phyloP scores from a whole-genome alignment of 371 early-diverging fungal species.

The Rhizopus sp. region DNA sequence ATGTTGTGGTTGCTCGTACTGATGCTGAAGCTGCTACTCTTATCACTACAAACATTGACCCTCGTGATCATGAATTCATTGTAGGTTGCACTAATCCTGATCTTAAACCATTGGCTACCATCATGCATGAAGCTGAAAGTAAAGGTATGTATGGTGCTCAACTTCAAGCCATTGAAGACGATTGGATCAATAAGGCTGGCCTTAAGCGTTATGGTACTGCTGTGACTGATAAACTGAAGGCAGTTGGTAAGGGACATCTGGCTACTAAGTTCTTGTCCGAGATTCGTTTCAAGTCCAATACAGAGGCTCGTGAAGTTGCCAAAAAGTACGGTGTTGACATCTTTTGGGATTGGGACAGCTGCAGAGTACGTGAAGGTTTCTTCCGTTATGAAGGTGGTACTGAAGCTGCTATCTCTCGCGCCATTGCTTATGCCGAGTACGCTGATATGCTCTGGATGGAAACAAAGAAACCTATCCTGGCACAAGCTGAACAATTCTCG shows the following conservation, averaged over 20 bases:
- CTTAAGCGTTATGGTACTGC: slow-evolving; percentile 86
- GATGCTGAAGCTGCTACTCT: slow-evolving; percentile 98
- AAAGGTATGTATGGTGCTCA: slow-evolving; percentile 76
- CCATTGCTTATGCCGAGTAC: slow-evolving; percentile 90
- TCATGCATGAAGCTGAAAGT: slow-evolving; percentile 80
- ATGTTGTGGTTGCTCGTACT: slow-evolving; percentile 92
- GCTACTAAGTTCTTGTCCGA: slow-evolving; percentile 59
- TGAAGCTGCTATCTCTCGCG: slow-evolving; percentile 86
- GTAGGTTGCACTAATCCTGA: slow-evolving; percentile 87
- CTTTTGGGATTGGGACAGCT: slow-evolving; percentile 91
- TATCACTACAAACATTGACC: slow-evolving; percentile 94
- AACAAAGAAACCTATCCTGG: slow-evolving; percentile 90
- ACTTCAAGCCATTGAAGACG: slow-evolving; percentile 84
- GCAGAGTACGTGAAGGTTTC: slow-evolving; percentile 94
- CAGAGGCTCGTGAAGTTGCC: slow-evolving; percentile 82
- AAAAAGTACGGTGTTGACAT: slow-evolving; percentile 77
- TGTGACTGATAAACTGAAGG: slow-evolving; percentile 76
- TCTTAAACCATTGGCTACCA: slow-evolving; percentile 71
- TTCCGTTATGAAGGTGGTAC: slow-evolving; percentile 97
- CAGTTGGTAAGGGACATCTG: slow-evolving; percentile 46
- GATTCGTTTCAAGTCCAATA: slow-evolving; percentile 72
- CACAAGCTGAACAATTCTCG: slow-evolving; percentile 93
- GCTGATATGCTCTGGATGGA: slow-evolving; percentile 99
- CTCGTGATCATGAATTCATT: slow-evolving; percentile 96
- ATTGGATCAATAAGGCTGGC: slow-evolving; percentile 86